Evolutionary conservation across 129 eudicot genomes (phyloP).

Genomic region (Apium graveolens): DNA sequence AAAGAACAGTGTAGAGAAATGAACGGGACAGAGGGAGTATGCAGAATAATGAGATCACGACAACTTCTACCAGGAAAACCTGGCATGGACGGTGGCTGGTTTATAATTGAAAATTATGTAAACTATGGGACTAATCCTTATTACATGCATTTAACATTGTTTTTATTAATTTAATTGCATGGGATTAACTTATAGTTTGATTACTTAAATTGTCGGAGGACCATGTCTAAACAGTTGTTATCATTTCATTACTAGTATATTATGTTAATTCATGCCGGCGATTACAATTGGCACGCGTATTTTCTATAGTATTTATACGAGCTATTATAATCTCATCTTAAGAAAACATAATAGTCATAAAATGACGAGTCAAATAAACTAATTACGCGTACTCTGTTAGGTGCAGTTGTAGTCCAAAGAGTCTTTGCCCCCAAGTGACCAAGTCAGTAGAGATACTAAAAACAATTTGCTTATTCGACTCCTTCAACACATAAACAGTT

Average conservation of each 20-base stretch:
- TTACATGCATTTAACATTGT: neutral
- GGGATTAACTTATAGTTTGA: neutral
- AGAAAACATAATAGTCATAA: neutral
- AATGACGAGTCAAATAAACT: neutral
- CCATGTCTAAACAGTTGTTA: constrained; percentile 3
- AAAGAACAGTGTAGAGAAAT: too few relatives aligned
- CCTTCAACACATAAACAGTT: neutral
- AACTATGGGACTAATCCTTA: neutral
- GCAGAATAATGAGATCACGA: neutral
- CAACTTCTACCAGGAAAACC: neutral
- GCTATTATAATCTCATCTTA: neutral
- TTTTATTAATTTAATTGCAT: neutral
- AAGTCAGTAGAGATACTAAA: neutral
- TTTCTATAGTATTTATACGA: neutral
- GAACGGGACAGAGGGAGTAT: too few relatives aligned
- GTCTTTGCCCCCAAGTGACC: neutral
- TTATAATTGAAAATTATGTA: neutral
- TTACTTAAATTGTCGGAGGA: neutral
- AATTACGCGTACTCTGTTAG: neutral
- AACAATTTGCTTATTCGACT: neutral
- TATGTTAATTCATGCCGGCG: constrained; percentile 9
- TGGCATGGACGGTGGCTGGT: neutral
- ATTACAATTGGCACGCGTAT: constrained; percentile 2
- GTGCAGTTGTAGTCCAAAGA: neutral
- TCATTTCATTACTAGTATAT: neutral